Evolutionary conservation across 768 basidiomycete species (phyloP), one percentile per base, ranked within the genome.

Genomic region (Kwoniella newhampshirensis): DNA sequence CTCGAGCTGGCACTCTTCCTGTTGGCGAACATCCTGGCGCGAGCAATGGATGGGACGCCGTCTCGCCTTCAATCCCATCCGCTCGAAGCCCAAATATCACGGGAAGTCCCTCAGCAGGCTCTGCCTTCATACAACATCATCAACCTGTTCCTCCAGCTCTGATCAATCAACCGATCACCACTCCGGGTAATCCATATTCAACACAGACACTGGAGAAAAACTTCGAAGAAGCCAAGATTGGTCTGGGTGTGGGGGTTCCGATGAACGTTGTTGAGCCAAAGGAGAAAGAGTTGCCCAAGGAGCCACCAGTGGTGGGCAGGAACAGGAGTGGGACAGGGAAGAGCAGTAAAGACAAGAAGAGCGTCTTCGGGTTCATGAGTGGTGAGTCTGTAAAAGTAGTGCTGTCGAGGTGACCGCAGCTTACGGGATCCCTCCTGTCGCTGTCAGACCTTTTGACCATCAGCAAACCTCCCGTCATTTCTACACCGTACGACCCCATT

Each of bases 401-500:
- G 54, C 54, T 47, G 54, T 40, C 44, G 32, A 41, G 32, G 42
- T 23, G 13, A 18, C 18, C 2, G n/a, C 12, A 12, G 27, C 9
- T 11, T 8, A 21, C 11, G n/a, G n/a, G n/a, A n/a, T n/a, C n/a
- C n/a, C n/a, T n/a, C n/a, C n/a, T n/a, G n/a, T n/a, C n/a, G n/a
- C n/a, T n/a, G n/a, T n/a, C 40, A 75, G 74, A 75, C 30, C 63
- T 76, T 9, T 44, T 76, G 44, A 71, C 66, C 30, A 75, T 54
- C 11, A 72, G 68, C 51, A 77, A 77, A 64, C 68, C 75, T 48
- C 70, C 77, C 20, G 91, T 94, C 78, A 98, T 99, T 81, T 91
- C 89, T 75, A 93, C 92, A 0, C 96, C 96, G 0, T 98, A 94
- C 75, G 96, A 99, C 78, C 96, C 96, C 28, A 94, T 98, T 36